Evolutionary conservation across 345 rosid genomes (phyloP).

Genomic region (Arabidopsis thaliana): TAIR10.1 NC_003076.8:22638501-22639000

Average conservation of each 20-base stretch:
- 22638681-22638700: constrained; percentile 75
- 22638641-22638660: constrained; percentile 95
- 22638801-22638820: constrained; percentile 81
- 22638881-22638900: constrained; percentile 59
- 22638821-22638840: constrained; percentile 98
- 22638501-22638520: constrained; percentile 96
- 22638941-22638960: neutral
- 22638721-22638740: constrained; percentile 86
- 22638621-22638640: constrained; percentile 97
- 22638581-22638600: constrained; percentile 43
- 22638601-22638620: constrained; percentile 99
- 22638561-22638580: neutral
- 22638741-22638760: constrained; percentile 95
- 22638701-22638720: constrained; percentile 93
- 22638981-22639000: neutral
- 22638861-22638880: constrained; percentile 80
- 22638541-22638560: neutral
- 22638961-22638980: constrained; percentile 1
- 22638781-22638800: constrained; percentile 67
- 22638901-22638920: constrained; percentile 73
- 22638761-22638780: constrained; percentile 82
- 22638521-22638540: constrained; percentile 70
- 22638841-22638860: constrained; percentile 91
- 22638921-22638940: neutral
- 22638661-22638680: constrained; percentile 91